Base-by-base conservation (phyloP, 2,329 filamentous ascomycete genomes). In the Meredithiella fracta region DNA sequence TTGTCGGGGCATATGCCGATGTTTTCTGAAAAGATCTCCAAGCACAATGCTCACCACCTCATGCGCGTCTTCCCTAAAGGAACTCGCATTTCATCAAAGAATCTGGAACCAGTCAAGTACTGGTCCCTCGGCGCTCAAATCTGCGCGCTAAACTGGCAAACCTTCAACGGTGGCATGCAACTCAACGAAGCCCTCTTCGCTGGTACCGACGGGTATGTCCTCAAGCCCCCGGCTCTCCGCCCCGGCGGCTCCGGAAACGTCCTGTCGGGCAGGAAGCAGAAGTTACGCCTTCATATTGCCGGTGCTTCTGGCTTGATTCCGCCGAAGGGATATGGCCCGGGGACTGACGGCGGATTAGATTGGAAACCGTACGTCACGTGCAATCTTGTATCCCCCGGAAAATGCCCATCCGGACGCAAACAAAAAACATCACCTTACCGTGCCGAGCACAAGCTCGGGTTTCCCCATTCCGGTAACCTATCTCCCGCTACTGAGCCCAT, bases 41-140 rank as follows among this genome's bases (percentile, higher is more conserved):
- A 65, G 0, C 82, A 85, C 68, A 85, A 85, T 60, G 69, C 80
- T 0, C 69, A 73, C 20, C 79, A 83, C 59, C 70, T 85, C n/a
- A 85, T 85, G 81, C 76, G 82, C 3, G 80, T 85, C 1, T 85
- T 72, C 60, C 82, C 82, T 38, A 84, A 84, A 62, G 82, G 82
- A 51, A 83, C 80, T 0, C 77, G 82, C 47, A 84, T 85, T 64
- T 78, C 77, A 0, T 84, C 80, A 1, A 73, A 72, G 37, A 85
- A 85, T 62, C 72, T 85, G 1, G 72, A 73, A 54, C 80, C 79
- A 0, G 73, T 80, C 0, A 72, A 74, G 0, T 85, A 82, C 64
- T 85, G 82, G 82, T 79, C 73, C 5, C 64, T 83, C 3, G 82
- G 82, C 1, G 80, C 81, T 1, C 82, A 85, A 62, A 80, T 85